A percentile compares a stretch with the other conserved stretches of the same genome.
Conservation (phyloP, 164 flowering plant species). For the Liquidambar formosana region DNA sequence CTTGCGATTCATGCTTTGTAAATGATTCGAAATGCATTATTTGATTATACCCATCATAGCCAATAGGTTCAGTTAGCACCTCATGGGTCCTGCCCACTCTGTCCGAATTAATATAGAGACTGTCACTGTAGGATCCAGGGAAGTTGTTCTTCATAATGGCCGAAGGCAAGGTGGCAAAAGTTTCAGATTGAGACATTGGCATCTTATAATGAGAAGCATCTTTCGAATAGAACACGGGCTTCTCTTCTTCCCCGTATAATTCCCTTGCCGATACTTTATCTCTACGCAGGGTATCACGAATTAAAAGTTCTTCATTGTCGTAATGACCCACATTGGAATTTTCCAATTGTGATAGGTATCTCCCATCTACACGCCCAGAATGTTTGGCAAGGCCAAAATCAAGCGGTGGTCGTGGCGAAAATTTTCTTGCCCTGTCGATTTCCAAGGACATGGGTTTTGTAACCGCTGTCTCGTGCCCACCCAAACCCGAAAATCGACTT, state of each 20-base stretch:
- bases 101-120: background rate
- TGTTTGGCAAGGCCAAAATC: background rate
- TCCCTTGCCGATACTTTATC: slow-evolving; percentile 13
- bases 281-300: slow-evolving; percentile 2
- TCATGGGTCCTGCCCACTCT: background rate
- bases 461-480: background rate
- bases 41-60: background rate
- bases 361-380: slow-evolving; percentile 4
- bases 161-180: slow-evolving; percentile 19
- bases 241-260: slow-evolving; percentile 22
- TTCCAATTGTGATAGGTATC: slow-evolving; percentile 9
- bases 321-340: slow-evolving; percentile 7
- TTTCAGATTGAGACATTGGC: slow-evolving; percentile 25
- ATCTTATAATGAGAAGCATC: slow-evolving; percentile 21
- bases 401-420: background rate
- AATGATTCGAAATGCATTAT: background rate
- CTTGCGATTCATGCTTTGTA: background rate
- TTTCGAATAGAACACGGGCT: slow-evolving; percentile 12
- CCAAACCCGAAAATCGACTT: background rate
- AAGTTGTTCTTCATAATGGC: slow-evolving; percentile 21
- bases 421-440: background rate
- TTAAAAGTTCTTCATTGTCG: slow-evolving; percentile 20
- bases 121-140: slow-evolving; percentile 9
- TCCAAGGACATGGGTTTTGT: background rate
- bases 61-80: background rate